Base-by-base conservation (phyloP, 139 green algal species). In the Volvox africanus region DNA sequence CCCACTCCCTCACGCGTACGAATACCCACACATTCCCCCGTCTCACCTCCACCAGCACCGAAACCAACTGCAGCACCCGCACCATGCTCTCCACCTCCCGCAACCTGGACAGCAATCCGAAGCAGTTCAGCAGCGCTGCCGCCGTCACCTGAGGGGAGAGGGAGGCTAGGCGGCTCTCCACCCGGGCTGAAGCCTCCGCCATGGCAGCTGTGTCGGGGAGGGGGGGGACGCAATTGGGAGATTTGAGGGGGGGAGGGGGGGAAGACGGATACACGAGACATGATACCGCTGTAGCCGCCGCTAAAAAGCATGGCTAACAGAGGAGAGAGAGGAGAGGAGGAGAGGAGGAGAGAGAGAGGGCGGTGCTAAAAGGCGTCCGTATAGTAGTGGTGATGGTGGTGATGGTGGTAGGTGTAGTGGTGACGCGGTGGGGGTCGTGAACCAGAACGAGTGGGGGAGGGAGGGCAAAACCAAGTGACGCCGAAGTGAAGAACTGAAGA, bases 21-120 rank as follows among this genome's bases (percentile, higher is more conserved):
- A 92, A 95, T 36, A 98, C 93, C 36, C 35, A 22, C 82, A 22
- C 90, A 55, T 28, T 95, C 93, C 88, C 97, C 96, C 19, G 96
- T 93, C 90, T 84, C 35, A 96, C 94, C 88, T 97, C 96, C 19
- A 97, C 94, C 33, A 95, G 65, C 5, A 96, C 92, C 13, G 92
- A 95, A 44, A 98, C 94, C 36, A 96, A 94, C 92, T 97, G 96
- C 90, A 97, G 93, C 86, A 97, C 93, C 1, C 96, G 94, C 32
- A 98, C 95, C 92, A 96, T 96, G 94, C 93, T 96, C 91, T 98
- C 96, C 90, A 94, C 93, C 93, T 98, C 96, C 13, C 62, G 82
- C 73, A 98, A 86, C 20, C 95, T 84, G 16, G 88, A 88, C 87
- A 97, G 93, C 89, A 97, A 89, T 24, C 68, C 67, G 73, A 97